Percentiles rank a stretch among this genome's conserved stretches.
Evolutionary conservation across 23 red algal species (phyloP).

Genomic region (Gracilaria vermiculophylla): DNA sequence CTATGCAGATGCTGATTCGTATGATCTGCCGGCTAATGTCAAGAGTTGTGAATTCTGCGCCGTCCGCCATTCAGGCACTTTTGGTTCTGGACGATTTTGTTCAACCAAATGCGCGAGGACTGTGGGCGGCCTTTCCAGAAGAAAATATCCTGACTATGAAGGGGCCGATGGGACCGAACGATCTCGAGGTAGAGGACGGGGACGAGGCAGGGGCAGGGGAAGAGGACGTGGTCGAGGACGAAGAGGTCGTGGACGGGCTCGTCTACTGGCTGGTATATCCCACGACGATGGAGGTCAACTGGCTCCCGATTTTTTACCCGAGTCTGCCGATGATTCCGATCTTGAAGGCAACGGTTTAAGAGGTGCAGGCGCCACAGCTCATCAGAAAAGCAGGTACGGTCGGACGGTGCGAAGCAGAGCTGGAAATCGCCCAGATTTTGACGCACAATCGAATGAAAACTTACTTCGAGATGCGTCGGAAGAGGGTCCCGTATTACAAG

Average conservation of each 20-base stretch:
- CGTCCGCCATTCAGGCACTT: constrained; percentile 50
- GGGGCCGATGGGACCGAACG: neutral
- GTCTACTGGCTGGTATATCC: neutral
- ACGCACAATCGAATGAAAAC: neutral
- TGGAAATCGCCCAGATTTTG: constrained; percentile 12
- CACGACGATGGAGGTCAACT: neutral
- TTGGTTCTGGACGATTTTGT: constrained; percentile 79
- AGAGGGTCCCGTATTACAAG: neutral
- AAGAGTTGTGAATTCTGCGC: constrained; percentile 67
- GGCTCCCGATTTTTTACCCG: neutral
- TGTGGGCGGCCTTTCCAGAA: constrained; percentile 61
- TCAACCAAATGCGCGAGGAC: constrained; percentile 79
- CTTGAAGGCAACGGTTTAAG: neutral
- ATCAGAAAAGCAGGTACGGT: constrained; percentile 42
- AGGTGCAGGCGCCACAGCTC: neutral
- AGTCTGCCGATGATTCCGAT: constrained; percentile 19
- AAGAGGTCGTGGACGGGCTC: constrained; percentile 31
- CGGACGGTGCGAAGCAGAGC: constrained; percentile 34
- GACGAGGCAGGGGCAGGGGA: constrained; percentile 44
- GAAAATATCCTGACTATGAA: constrained; percentile 44
- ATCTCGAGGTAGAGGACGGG: constrained; percentile 30
- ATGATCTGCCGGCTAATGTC: neutral
- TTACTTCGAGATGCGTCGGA: neutral
- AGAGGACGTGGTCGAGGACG: constrained; percentile 53
- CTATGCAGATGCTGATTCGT: constrained; percentile 26